A percentile compares a stretch with the other conserved stretches of the same genome.
Conservation (phyloP, 345 rosid species). For the Angophora floribunda region DNA sequence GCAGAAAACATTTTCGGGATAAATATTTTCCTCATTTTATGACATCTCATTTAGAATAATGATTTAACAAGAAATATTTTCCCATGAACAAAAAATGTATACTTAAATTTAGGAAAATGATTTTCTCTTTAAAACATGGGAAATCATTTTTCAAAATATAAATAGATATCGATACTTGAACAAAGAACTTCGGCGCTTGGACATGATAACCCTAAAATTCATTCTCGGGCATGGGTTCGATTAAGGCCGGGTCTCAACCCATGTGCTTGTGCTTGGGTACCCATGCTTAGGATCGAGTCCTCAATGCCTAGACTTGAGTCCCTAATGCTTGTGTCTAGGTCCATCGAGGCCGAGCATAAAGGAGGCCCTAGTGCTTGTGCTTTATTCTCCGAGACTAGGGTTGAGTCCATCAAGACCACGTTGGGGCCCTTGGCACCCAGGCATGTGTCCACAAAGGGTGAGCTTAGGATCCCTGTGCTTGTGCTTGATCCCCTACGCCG, state of each 20-base stretch:
- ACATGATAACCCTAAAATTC: not conserved
- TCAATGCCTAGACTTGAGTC: not conserved
- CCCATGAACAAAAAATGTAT: no score
- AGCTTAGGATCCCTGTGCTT: not conserved
- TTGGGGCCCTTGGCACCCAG: no score
- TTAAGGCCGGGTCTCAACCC: not conserved
- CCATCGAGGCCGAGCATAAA: not conserved
- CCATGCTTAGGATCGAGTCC: not conserved
- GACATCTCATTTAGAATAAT: not conserved
- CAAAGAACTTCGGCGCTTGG: not conserved
- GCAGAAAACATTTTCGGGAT: rapidly evolving
- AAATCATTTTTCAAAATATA: no score
- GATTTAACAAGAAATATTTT: no score
- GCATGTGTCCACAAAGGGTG: not conserved
- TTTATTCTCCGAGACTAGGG: not conserved
- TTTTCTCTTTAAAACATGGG: no score
- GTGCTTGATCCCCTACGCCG: not conserved
- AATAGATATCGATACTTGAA: rapidly evolving
- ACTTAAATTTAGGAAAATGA: not conserved
- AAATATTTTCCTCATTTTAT: not conserved
- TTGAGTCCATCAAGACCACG: no score
- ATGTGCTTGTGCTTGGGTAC: rapidly evolving
- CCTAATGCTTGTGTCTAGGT: rapidly evolving
- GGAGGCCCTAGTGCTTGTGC: not conserved
- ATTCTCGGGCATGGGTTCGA: not conserved